Evolutionary conservation across 2,329 filamentous ascomycete genomes (phyloP).

Genomic region (Aspergillus latus): DNA sequence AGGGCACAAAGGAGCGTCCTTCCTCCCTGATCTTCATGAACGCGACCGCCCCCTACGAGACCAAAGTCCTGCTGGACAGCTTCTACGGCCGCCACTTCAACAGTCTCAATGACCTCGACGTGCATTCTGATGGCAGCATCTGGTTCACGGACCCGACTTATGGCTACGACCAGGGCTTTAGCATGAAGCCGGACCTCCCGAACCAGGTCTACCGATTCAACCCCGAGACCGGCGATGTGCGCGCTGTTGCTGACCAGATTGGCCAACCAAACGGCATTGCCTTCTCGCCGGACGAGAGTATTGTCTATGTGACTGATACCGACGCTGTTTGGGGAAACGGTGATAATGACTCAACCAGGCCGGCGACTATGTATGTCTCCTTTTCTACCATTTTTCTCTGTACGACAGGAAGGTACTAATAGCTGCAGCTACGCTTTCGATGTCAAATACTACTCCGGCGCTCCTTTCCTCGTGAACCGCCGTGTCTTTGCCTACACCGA

Average conservation of each 20-base stretch:
- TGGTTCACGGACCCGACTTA: constrained; percentile 44
- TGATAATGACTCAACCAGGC: constrained; percentile 10
- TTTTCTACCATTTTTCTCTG: neutral
- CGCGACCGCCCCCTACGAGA: constrained; percentile 20
- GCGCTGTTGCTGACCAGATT: constrained; percentile 42
- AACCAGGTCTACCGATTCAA: constrained; percentile 43
- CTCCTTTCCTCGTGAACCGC: constrained; percentile 50
- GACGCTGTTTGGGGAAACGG: constrained; percentile 30
- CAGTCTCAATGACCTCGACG: constrained; percentile 41
- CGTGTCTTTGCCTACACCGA: constrained; percentile 55
- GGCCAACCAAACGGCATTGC: constrained; percentile 45
- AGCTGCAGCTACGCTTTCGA: constrained; percentile 49
- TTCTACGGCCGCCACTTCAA: constrained; percentile 41
- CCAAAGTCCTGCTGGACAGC: constrained; percentile 30
- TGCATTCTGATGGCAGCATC: constrained; percentile 35
- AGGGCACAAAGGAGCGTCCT: constrained; percentile 30
- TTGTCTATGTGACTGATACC: constrained; percentile 45
- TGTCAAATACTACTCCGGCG: constrained; percentile 34
- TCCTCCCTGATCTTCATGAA: constrained; percentile 22
- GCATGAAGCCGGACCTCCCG: constrained; percentile 34
- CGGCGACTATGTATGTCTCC: constrained; percentile 30
- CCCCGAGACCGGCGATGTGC: constrained; percentile 35
- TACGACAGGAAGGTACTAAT: neutral
- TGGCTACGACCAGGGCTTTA: constrained; percentile 35
- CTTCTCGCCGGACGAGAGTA: constrained; percentile 42